phyloP scores from a whole-genome alignment of 768 basidiomycete species.

The Russula abietina region DNA sequence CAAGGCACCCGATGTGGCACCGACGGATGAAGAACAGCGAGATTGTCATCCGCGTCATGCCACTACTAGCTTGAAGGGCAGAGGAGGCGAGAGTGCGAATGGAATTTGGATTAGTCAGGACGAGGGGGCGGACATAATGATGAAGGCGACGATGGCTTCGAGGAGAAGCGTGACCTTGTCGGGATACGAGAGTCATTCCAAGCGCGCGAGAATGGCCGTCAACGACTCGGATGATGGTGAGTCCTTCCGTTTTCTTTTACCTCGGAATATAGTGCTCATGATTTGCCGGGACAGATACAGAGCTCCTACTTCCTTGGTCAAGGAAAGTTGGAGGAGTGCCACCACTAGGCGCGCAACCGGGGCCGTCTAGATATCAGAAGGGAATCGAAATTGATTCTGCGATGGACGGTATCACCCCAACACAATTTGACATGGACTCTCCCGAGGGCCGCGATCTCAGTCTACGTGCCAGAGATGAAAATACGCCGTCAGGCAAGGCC shows the following conservation, averaged over 20 bases:
- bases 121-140: constrained; percentile 4
- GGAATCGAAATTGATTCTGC: background rate
- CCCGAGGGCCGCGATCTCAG: background rate
- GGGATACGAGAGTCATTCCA: background rate
- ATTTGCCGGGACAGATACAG: background rate
- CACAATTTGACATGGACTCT: background rate
- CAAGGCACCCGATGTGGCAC: background rate
- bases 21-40: background rate
- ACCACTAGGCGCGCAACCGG: background rate
- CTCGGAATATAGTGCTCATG: background rate
- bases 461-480: background rate
- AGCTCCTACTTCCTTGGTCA: background rate
- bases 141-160: background rate
- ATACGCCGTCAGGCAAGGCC: background rate
- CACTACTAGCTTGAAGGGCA: background rate
- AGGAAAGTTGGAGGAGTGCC: background rate
- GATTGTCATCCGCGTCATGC: background rate
- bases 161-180: background rate
- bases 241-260: background rate
- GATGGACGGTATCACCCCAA: too few species aligned
- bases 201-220: background rate
- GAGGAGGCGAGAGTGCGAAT: background rate
- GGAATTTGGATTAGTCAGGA: background rate
- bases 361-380: background rate
- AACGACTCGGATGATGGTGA: background rate